Evolutionary conservation across 192 early-diverging fungal genomes (phyloP).

Genomic region (Linderina pennispora): DNA sequence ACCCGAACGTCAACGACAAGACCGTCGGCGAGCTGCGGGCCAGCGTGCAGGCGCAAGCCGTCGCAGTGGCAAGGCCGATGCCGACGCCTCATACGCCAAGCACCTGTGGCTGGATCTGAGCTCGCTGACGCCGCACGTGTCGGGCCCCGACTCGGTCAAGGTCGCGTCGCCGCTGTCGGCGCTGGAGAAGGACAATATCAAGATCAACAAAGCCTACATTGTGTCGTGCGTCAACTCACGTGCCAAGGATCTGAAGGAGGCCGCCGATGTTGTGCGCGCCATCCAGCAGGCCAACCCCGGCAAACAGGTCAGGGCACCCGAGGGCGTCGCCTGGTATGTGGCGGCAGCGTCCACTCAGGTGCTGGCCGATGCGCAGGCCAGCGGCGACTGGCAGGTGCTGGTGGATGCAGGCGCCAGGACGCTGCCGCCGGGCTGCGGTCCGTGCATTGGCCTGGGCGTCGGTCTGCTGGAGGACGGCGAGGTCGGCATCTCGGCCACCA

Average conservation of each 20-base stretch:
- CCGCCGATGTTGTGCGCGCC: conserved; percentile 68
- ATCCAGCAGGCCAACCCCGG: conserved; percentile 22
- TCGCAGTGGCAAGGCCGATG: conserved; percentile 39
- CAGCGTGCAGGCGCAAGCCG: conserved; percentile 25
- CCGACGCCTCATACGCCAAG: conserved; percentile 74
- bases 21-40: conserved; percentile 45
- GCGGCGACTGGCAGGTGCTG: conserved; percentile 85
- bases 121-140: conserved; percentile 81
- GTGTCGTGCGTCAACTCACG: conserved; percentile 96
- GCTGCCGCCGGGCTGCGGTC: conserved; percentile 94
- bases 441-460: conserved; percentile 89
- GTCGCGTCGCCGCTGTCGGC: conserved; percentile 70
- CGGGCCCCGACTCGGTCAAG: conserved; percentile 97
- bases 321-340: conserved; percentile 87
- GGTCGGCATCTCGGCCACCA: conserved; percentile 98
- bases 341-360: conserved; percentile 93
- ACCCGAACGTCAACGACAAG: conserved; percentile 50
- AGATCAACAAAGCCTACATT: conserved; percentile 95
- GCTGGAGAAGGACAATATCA: conserved; percentile 66
- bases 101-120: conserved; percentile 81
- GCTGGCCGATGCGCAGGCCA: conserved; percentile 72
- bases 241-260: conserved; percentile 79
- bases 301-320: conserved; percentile 10
- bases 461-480: conserved; percentile 94
- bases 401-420: conserved; percentile 83